Base-by-base conservation (phyloP, 129 eudicot species). In the Sambucus nigra region DNA sequence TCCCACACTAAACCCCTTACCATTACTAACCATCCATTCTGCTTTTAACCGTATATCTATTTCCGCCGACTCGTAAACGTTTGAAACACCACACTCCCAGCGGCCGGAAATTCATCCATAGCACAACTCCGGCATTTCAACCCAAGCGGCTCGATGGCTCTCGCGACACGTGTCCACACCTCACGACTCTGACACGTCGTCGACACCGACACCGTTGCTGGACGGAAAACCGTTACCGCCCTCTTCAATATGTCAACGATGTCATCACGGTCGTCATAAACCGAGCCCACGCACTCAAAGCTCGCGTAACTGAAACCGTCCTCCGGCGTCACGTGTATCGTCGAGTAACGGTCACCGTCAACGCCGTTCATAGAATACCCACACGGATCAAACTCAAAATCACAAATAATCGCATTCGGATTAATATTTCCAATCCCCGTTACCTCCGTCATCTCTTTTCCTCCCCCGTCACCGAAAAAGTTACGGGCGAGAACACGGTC, bases 281-380 rank as follows among this genome's bases (percentile, higher is more conserved):
- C 28, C 12, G 92, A 79, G 5, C 73, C 87, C 0, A 75, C 80
- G 15, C 92, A 86, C 67, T 86, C 95, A 19, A 72, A 86, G 48
- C 95, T 86, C 0, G 93, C 95, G 32, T 86, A 86, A 40, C 95
- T 86, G 50, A 82, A 86, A 11, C 95, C 95, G 5, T 86, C 93
- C 63, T 86, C 95, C 0, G 95, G 95, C 13, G 95, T 86, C 41
- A 86, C 93, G 53, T 86, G 95, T 44, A 86, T 83, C 0, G 95
- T 86, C 0, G 95, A 86, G 47, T 86, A 86, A 25, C 95, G 80
- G 1, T 70, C 75, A 1, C 80, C 73, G 20, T 76, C 93, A 4
- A 86, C 35, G 1, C 85, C 95, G 15, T 86, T 86, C 95, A 86
- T 86, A 0, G 95, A 86, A 51, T 86, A 86, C 19, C 95, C 95